Percentiles rank a stretch among this genome's conserved stretches.
Conservation (phyloP, 768 basidiomycete genomes). For the Pilatotrama ljubarskyi region DNA sequence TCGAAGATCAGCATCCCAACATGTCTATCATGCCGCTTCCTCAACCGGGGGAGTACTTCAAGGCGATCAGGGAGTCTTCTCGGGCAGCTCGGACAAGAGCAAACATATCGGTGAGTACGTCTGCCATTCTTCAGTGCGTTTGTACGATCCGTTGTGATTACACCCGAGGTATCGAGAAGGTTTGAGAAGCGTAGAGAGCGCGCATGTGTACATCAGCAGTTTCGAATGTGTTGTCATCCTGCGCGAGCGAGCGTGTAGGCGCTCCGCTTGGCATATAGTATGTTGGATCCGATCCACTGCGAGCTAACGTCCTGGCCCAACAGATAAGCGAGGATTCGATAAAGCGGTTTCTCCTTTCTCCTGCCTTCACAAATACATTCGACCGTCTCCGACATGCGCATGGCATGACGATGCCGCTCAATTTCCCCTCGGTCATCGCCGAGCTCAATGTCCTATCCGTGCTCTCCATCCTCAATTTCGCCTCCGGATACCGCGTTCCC, state of each 20-base stretch:
- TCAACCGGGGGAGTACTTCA: conserved; percentile 47
- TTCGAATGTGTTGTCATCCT: too few relatives aligned
- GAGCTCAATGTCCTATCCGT: conserved; percentile 84
- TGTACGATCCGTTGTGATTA: too few relatives aligned
- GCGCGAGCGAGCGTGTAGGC: too few relatives aligned
- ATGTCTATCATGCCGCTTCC: conserved; percentile 32
- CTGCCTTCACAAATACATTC: conserved; percentile 63
- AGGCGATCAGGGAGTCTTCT: conserved; percentile 56
- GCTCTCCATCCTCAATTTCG: conserved; percentile 81
- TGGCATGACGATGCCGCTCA: conserved; percentile 76
- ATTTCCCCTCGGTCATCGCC: conserved; percentile 67
- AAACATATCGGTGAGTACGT: conserved; percentile 51
- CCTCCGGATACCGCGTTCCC: conserved; percentile 74
- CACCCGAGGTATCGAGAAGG: too few relatives aligned
- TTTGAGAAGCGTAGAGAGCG: too few relatives aligned
- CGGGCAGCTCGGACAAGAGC: conserved; percentile 45
- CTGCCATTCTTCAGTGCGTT: too few relatives aligned
- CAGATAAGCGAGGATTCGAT: conserved; percentile 63
- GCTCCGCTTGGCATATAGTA: neutral
- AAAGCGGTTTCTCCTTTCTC: conserved; percentile 60
- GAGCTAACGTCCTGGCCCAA: neutral
- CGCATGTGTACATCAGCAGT: too few relatives aligned
- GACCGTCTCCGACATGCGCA: conserved; percentile 61
- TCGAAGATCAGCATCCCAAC: too few relatives aligned
- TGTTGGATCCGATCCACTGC: neutral